Evolutionary conservation across 768 basidiomycete species (phyloP), one percentile per base, ranked within the genome.

Genomic region (Lentinula lateritia): DNA sequence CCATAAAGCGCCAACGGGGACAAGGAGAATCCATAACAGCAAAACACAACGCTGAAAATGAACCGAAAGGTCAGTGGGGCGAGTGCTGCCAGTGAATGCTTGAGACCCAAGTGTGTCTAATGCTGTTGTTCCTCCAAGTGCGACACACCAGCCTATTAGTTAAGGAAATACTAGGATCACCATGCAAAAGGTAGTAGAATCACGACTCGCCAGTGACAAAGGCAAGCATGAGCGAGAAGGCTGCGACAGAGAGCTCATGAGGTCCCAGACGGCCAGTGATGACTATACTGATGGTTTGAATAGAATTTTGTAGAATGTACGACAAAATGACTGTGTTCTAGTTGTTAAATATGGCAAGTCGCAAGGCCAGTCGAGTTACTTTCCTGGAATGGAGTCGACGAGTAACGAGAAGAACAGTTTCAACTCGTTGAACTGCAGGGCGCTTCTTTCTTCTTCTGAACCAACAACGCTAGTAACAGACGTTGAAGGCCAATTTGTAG

Each of bases 31-130:
- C 81, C 86, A 89, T 16, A 92, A 74, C 10, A 90, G 69, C 23
- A 88, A 48, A 54, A 90, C 69, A 65, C 88, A 89, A 65, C 90
- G 78, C 70, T 91, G 89, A 39, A 90, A 77, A 65, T 90, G 86
- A 18, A 91, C 68, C 3, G 88, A 88, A 8, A 92, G 76, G 66
- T 88, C 88, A 6, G 86, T 82, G n/a, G 79, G 76, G 54, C 69
- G 77, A 61, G 66, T 74, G 38, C 85, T 82, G 28, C 86, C 87
- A 12, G 88, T 90, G 72, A 86, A 92, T 1, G 90, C 83, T 66
- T 89, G 87, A 1, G 90, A 90, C 43, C 89, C 89, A 60, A 91
- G 76, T 0, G 90, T 92, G 69, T 91, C 89, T 39, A 91, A 77
- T 7, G 87, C 88, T 3, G 88, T 89, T 0, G 88, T 87, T n/a